Base-by-base conservation (phyloP, 768 basidiomycete genomes). In the Rhizopogon sp. region DNA sequence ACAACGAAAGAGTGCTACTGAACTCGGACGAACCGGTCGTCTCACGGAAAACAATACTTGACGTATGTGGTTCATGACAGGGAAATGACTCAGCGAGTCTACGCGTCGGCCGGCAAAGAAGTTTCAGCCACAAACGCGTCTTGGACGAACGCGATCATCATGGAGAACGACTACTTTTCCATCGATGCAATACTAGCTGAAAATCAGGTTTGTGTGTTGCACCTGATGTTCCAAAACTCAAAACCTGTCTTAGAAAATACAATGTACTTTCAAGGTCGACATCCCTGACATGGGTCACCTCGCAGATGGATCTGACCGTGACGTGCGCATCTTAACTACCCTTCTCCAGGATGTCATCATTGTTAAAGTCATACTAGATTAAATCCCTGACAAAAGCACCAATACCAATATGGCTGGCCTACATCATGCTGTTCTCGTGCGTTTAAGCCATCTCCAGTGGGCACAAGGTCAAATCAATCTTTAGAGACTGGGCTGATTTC, bases 131-230 rank as follows among this genome's bases (percentile, higher is more conserved):
- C 62, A 49, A 49, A 52, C 66, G 67, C 59, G 67, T 41, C 22
- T 47, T 51, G 22, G 29, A 31, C 50, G 39, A 55, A 37, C 44
- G 35, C 50, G 46, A 5, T 22, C 13, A 43, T 54, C 59, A 95
- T 94, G 93, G 90, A 95, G 56, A 78, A 87, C 64, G 92, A 95
- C 68, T 98, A 98, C 69, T 96, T 90, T 70, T 93, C 90, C 0
- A 81, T 96, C 52, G 90, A 94, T 55, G 82, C 90, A 5, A 96
- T 98, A 61, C 80, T 96, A 25, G 89, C 93, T 14, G 92, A 93
- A 65, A 95, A 95, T 65, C 92, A 93, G 78, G 90, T 85, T 60
- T 39, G 69, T 57, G 44, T 52, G 7, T 9, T 39, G n/a, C 55
- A 14, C 7, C 22, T 31, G 40, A 13, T 42, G 20, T 13, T 49